A percentile compares a stretch with the other conserved stretches of the same genome.
Conservation (phyloP, 495 filamentous ascomycete species). For the Lasiosphaeria ovina region DNA sequence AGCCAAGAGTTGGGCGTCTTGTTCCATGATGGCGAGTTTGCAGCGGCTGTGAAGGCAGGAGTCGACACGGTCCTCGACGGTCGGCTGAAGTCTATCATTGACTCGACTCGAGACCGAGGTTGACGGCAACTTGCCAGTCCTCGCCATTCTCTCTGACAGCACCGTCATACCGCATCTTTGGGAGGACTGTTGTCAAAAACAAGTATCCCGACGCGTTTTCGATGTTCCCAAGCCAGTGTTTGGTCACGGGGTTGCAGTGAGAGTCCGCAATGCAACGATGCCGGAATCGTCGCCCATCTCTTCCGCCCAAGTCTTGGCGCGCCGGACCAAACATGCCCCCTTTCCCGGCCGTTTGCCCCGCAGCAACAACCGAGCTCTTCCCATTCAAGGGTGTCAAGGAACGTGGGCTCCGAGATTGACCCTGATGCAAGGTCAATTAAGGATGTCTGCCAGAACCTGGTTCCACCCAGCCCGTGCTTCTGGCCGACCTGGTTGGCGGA, state of each 20-base stretch:
- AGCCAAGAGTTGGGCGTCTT: conserved; percentile 74
- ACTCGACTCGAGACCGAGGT: conserved; percentile 22
- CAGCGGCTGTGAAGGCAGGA: conserved; percentile 35
- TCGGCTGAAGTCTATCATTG: conserved; percentile 41
- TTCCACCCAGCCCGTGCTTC: conserved; percentile 17
- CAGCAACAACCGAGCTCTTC: conserved; percentile 28
- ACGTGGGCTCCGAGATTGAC: conserved; percentile 32
- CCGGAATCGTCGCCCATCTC: conserved; percentile 27
- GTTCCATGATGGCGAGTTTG: conserved; percentile 51
- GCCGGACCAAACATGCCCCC: conserved; percentile 14
- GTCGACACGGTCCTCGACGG: conserved; percentile 44
- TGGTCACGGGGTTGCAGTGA: conserved; percentile 11
- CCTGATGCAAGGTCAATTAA: conserved; percentile 22
- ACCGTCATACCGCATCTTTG: too few relatives aligned
- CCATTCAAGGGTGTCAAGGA: conserved; percentile 30
- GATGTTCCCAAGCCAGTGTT: background rate
- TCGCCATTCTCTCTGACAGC: too few relatives aligned
- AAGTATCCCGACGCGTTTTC: too few relatives aligned
- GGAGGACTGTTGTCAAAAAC: too few relatives aligned
- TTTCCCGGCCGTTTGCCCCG: conserved; percentile 23
- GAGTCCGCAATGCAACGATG: conserved; percentile 22
- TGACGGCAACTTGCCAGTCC: background rate
- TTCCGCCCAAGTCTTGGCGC: conserved; percentile 24
- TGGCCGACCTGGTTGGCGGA: conserved; percentile 29
- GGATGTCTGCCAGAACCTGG: conserved; percentile 22